Base-by-base conservation (phyloP, 352 stramenopile species). In the Phytopythium montanum region DNA sequence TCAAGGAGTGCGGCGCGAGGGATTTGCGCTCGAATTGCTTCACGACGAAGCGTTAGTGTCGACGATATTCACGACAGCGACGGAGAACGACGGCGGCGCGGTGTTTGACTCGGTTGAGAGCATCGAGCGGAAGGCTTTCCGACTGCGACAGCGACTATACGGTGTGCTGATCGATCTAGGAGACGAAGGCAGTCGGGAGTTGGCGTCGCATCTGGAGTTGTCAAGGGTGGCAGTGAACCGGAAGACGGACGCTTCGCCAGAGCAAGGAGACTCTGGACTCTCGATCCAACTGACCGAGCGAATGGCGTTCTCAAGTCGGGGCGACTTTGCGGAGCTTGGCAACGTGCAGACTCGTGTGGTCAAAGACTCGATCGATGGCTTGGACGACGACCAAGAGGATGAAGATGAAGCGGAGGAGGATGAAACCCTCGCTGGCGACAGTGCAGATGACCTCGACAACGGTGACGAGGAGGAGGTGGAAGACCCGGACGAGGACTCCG, bases 81-180 rank as follows among this genome's bases (percentile, higher is more conserved):
- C 55, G 3, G 48, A 36, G 3, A 39, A 68, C 23, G 72, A 85
- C 21, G 55, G 44, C 0, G 71, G 70, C 13, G 21, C 21, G 1
- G 54, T 48, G 5, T 76, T 84, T 42, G 64, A 61, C 2, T 79
- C 75, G 2, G 62, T 81, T 14, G 58, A 48, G 5, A 55, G 62
- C 10, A 60, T 76, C 10, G 80, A 91, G 33, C 69, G 64, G 9
- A 70, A 76, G 42, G 55, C 79, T n/a, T 65, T 50, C 54, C 25
- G 67, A 33, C 46, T 90, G 18, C 76, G 76, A 7, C 67, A 82
- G 25, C 74, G 85, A 39, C 23, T 89, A 0, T 82, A 85, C 36
- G 39, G 64, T 23, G 62, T 79, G 19, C 48, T 83, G 26, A 39
- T 81, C 10, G 68, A 72, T 13, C 54, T 79, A 33, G 62, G 60